Evolutionary conservation across 768 basidiomycete genomes (phyloP).

Genomic region (Leccinum sublutescens): DNA sequence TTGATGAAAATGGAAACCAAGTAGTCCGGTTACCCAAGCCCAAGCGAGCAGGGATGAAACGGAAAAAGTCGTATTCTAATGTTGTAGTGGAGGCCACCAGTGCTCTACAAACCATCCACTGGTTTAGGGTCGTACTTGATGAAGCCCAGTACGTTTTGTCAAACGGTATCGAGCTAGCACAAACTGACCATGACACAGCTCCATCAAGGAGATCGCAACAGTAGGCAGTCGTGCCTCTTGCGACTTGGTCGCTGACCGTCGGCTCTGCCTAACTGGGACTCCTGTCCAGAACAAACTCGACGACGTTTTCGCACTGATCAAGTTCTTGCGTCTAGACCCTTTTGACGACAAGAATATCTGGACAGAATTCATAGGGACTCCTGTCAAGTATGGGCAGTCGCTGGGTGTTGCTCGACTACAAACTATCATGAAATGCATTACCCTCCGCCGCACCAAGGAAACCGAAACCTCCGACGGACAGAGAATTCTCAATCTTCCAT

Average conservation of each 20-base stretch:
- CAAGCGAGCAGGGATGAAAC: conserved; percentile 67
- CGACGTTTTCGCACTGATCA: conserved; percentile 95
- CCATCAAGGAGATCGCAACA: conserved; percentile 94
- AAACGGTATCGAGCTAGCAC: neutral
- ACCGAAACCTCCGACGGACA: conserved; percentile 77
- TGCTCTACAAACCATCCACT: conserved; percentile 89
- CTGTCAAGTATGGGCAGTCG: conserved; percentile 88
- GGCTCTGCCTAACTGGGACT: conserved; percentile 94
- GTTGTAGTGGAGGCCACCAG: conserved; percentile 57
- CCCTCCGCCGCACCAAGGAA: conserved; percentile 95
- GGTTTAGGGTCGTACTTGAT: conserved; percentile 94
- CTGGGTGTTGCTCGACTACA: conserved; percentile 92
- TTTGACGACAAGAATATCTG: conserved; percentile 92
- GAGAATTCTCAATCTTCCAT: conserved; percentile 83
- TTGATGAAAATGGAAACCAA: conserved; percentile 67
- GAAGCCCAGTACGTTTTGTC: conserved; percentile 84
- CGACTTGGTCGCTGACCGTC: conserved; percentile 89
- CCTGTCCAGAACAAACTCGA: conserved; percentile 99
- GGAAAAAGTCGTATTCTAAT: conserved; percentile 51
- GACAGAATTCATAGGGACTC: conserved; percentile 90
- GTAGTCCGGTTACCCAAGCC: conserved; percentile 57
- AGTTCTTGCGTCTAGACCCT: conserved; percentile 88
- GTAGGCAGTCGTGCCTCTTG: conserved; percentile 95
- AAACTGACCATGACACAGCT: conserved; percentile 46
- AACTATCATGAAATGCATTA: conserved; percentile 95